Conservation (phyloP, 2,329 filamentous ascomycete genomes). For the Cladophialophora immunda region DNA sequence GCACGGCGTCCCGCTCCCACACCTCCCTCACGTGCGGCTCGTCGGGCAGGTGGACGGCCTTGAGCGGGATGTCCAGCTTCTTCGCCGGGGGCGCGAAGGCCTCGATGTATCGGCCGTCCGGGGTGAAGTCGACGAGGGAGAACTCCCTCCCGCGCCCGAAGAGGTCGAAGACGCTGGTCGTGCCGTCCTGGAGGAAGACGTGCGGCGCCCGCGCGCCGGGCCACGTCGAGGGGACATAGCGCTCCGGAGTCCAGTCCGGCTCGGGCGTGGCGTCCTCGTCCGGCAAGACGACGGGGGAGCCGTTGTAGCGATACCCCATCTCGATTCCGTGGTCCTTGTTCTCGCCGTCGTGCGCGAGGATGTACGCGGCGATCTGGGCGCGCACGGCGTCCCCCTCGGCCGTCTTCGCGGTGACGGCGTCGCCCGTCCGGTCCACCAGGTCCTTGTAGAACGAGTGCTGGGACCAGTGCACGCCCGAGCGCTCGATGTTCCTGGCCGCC, state of each 20-base stretch:
- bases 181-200: conserved; percentile 44
- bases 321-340: conserved; percentile 41
- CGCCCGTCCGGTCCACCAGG: conserved; percentile 3
- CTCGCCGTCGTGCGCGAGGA: conserved; percentile 24
- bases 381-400: conserved; percentile 16
- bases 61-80: conserved; percentile 36
- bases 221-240: conserved; percentile 44
- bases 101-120: conserved; percentile 2
- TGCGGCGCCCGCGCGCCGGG: conserved; percentile 46
- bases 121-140: conserved; percentile 37
- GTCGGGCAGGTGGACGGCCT: conserved; percentile 28
- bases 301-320: conserved; percentile 40
- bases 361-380: conserved; percentile 16
- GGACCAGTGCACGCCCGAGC: conserved; percentile 34
- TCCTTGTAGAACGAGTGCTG: conserved; percentile 23
- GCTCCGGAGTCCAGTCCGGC: conserved; percentile 31
- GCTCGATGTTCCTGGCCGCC: conserved; percentile 42
- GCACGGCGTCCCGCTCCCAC: conserved; percentile 43
- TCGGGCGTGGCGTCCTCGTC: conserved; percentile 27
- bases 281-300: conserved; percentile 35
- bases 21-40: conserved; percentile 40
- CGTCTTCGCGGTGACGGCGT: conserved; percentile 9
- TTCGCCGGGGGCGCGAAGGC: conserved; percentile 18
- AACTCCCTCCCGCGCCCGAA: conserved; percentile 38
- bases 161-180: conserved; percentile 43